These are phyloP conservation scores for Colletotrichum sp. DNA, from an alignment of 2,329 filamentous ascomycete genomes.

Conservation along the genomic window DNA sequence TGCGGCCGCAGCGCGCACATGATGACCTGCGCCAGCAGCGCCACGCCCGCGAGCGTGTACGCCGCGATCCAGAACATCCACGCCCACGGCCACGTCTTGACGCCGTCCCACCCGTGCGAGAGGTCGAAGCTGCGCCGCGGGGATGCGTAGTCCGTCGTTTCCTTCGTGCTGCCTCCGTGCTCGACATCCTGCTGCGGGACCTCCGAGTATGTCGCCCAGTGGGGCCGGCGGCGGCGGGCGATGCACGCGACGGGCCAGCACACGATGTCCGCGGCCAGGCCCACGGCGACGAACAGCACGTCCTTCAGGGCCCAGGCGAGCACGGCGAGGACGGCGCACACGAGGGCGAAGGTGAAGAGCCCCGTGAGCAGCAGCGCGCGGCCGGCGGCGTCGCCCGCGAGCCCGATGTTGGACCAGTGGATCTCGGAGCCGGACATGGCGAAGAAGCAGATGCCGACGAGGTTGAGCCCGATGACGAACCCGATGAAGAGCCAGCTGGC, in stretches of 20 bases:
- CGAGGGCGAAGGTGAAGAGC: constrained; percentile 28
- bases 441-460: constrained; percentile 30
- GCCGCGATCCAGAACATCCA: neutral
- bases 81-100: neutral
- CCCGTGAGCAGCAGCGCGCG: constrained; percentile 35
- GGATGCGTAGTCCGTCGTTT: neutral
- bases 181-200: constrained; percentile 30
- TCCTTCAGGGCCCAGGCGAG: constrained; percentile 31
- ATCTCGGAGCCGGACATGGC: constrained; percentile 36
- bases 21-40: constrained; percentile 26
- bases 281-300: constrained; percentile 22
- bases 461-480: constrained; percentile 22
- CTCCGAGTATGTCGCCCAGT: constrained; percentile 21
- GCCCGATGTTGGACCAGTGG: constrained; percentile 37
- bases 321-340: constrained; percentile 18
- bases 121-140: constrained; percentile 5
- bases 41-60: constrained; percentile 16
- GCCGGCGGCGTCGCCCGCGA: constrained; percentile 34
- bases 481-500: constrained; percentile 13
- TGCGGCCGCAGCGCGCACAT: constrained; percentile 27
- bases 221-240: neutral
- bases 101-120: neutral
- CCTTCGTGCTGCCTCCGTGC: neutral
- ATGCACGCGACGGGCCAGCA: constrained; percentile 25
- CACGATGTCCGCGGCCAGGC: constrained; percentile 29